phyloP scores from a whole-genome alignment of 2,329 filamentous ascomycete species.

The Fusarium pseudoanthophilum region DNA sequence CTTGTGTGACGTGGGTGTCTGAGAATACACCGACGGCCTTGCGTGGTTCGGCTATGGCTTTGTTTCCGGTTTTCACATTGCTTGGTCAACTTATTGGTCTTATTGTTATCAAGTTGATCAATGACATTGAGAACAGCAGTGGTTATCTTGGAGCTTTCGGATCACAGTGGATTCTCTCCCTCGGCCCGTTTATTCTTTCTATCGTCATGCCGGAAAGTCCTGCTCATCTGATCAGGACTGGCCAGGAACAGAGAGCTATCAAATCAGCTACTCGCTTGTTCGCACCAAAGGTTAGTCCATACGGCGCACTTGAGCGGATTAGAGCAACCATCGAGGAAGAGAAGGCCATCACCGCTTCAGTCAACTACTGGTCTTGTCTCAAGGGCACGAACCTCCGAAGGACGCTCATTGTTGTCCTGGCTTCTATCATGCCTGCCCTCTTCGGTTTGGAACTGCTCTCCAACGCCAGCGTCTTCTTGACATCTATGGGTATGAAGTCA shows the following conservation, averaged over 20 bases:
- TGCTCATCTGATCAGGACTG: conserved; percentile 35
- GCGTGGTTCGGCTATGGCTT: conserved; percentile 43
- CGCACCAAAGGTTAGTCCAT: conserved; percentile 30
- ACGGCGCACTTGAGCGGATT: conserved; percentile 30
- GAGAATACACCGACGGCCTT: conserved; percentile 45
- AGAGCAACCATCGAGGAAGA: conserved; percentile 55
- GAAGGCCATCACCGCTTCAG: conserved; percentile 41
- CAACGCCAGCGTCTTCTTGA: conserved; percentile 53
- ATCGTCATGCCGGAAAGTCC: conserved; percentile 45
- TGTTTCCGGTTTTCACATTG: conserved; percentile 44
- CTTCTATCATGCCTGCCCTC: conserved; percentile 53
- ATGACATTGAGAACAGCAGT: conserved; percentile 19
- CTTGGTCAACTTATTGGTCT: conserved; percentile 44
- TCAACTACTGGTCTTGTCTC: conserved; percentile 56
- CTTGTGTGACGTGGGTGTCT: conserved; percentile 53
- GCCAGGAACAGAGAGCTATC: conserved; percentile 27
- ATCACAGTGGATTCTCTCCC: conserved; percentile 40
- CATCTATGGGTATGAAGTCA: conserved; percentile 46
- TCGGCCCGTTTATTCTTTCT: conserved; percentile 38
- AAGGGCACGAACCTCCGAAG: conserved; percentile 52
- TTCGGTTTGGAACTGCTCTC: conserved; percentile 58
- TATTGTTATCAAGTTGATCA: conserved; percentile 40
- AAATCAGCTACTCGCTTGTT: conserved; percentile 34
- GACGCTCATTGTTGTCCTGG: conserved; percentile 53
- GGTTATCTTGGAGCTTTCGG: conserved; percentile 44